Percentiles rank a stretch among this genome's conserved stretches.
Conservation (phyloP, 2,329 filamentous ascomycete genomes). For the Zymoseptoria passerinii region DNA sequence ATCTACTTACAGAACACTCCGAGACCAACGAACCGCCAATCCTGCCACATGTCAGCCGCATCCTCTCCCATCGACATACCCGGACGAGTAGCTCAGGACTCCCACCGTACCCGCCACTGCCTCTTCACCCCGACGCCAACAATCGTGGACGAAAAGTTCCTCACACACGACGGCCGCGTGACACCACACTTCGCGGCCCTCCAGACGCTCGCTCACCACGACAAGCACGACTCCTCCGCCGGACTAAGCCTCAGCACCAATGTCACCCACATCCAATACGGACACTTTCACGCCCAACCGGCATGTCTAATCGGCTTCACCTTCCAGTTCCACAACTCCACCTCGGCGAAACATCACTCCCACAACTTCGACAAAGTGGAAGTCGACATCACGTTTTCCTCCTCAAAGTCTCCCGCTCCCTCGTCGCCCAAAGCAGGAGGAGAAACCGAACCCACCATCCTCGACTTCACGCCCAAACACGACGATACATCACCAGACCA, state of each 20-base stretch:
- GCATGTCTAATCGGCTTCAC: constrained; percentile 8
- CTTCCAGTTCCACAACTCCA: constrained; percentile 8
- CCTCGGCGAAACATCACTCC: background rate
- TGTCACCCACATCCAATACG: constrained; percentile 8
- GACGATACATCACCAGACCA: background rate
- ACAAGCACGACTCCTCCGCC: background rate
- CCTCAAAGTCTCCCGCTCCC: background rate
- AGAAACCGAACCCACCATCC: constrained; percentile 1
- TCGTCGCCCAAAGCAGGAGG: background rate
- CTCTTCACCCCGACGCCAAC: constrained; percentile 4
- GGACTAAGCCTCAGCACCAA: constrained; percentile 8
- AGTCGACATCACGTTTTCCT: constrained; percentile 3
- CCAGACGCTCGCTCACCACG: constrained; percentile 5
- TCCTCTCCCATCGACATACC: background rate
- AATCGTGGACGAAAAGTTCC: constrained; percentile 13
- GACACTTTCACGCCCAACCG: constrained; percentile 5
- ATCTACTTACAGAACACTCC: background rate
- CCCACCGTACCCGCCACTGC: constrained; percentile 3
- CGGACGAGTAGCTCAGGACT: background rate
- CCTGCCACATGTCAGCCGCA: background rate
- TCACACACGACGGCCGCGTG: constrained; percentile 7
- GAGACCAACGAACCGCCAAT: background rate
- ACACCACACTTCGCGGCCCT: constrained; percentile 4
- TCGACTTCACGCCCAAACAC: constrained; percentile 11
- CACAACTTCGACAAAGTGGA: constrained; percentile 10